These are phyloP conservation scores for Apiotrichum porosum DNA, from an alignment of 1,284 basidiomycete genomes.

Conservation along the genomic window DNA sequence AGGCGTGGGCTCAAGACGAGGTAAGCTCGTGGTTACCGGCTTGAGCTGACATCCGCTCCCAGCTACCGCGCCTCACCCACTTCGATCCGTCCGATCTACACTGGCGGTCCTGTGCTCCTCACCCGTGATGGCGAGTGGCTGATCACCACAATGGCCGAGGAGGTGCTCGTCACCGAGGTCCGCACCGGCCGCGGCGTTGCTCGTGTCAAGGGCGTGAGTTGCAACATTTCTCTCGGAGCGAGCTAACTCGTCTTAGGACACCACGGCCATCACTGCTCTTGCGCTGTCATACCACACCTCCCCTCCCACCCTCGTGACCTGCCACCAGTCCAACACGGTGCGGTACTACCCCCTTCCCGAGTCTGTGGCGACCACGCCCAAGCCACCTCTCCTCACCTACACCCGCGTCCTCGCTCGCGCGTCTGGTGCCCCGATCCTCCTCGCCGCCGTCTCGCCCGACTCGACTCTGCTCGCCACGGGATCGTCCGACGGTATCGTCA, in stretches of 20 bases:
- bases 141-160: slow-evolving; percentile 80
- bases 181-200: slow-evolving; percentile 68
- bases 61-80: slow-evolving; percentile 47
- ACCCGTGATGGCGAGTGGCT: slow-evolving; percentile 73
- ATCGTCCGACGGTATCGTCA: slow-evolving; percentile 90
- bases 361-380: slow-evolving; percentile 17
- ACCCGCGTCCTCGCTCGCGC: slow-evolving; percentile 71
- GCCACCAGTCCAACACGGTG: slow-evolving; percentile 52
- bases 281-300: slow-evolving; percentile 44
- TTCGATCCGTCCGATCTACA: slow-evolving; percentile 66
- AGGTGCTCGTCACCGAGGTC: slow-evolving; percentile 77
- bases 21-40: slow-evolving; percentile 13
- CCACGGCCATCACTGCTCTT: slow-evolving; percentile 54
- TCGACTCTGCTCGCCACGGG: slow-evolving; percentile 89
- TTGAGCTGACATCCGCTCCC: not conserved
- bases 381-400: slow-evolving; percentile 50
- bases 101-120: slow-evolving; percentile 76
- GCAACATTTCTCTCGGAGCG: not conserved
- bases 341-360: slow-evolving; percentile 51
- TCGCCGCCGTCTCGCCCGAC: slow-evolving; percentile 78
- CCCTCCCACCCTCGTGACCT: slow-evolving; percentile 51
- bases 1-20: slow-evolving; percentile 41
- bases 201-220: slow-evolving; percentile 72
- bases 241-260: slow-evolving; percentile 52
- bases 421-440: slow-evolving; percentile 88